phyloP scores from a whole-genome alignment of 2,329 filamentous ascomycete genomes.

The Paracoccidioides brasiliensis region DNA sequence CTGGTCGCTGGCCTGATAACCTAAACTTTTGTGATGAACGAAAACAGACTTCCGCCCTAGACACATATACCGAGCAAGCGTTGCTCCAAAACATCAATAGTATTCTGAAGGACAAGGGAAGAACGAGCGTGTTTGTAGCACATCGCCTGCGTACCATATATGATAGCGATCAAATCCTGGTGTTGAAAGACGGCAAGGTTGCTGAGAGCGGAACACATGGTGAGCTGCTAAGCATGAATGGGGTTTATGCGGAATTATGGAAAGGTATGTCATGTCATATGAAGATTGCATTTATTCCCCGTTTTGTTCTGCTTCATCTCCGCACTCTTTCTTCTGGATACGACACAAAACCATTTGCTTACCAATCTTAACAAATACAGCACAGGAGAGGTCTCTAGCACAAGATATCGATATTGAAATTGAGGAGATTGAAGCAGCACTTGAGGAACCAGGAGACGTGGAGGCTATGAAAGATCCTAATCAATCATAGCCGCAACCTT shows the following conservation, averaged over 20 bases:
- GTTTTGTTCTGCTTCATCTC: background rate
- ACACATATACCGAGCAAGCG: conserved; percentile 86
- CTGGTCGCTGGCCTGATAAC: background rate
- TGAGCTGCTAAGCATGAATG: conserved; percentile 58
- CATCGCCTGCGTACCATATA: conserved; percentile 87
- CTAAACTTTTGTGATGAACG: background rate
- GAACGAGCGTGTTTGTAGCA: conserved; percentile 90
- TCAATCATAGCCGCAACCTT: background rate
- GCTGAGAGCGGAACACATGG: conserved; percentile 81
- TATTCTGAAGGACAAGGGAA: conserved; percentile 72
- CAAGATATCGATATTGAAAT: conserved; percentile 27
- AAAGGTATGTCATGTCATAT: conserved; percentile 48
- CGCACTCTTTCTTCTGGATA: background rate
- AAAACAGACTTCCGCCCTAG: conserved; percentile 61
- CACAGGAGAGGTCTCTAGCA: conserved; percentile 46
- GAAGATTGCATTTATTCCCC: background rate
- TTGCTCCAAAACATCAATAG: conserved; percentile 86
- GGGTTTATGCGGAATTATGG: conserved; percentile 81
- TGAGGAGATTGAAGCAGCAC: conserved; percentile 15
- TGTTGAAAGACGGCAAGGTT: conserved; percentile 71
- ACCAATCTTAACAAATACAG: conserved; percentile 23
- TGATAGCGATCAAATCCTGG: conserved; percentile 85
- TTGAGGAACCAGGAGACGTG: conserved; percentile 7
- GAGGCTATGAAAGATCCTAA: background rate
- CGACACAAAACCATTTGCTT: background rate